phyloP scores from a whole-genome alignment of 768 basidiomycete species.

The Mycena floridula region DNA sequence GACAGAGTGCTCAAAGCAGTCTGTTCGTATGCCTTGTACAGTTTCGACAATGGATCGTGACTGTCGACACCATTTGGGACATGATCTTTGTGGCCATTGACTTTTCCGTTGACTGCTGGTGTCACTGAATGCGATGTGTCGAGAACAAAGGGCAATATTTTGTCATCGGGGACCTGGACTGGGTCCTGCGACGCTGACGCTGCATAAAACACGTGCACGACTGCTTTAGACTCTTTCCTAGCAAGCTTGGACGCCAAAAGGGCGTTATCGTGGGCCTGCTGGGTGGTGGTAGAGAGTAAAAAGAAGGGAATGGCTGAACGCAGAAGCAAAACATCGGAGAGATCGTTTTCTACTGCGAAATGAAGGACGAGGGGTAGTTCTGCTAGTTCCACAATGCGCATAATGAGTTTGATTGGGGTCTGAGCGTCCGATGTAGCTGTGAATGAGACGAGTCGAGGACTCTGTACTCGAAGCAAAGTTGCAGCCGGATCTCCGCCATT shows the following conservation, averaged over 20 bases:
- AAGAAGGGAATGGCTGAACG: constrained; percentile 78
- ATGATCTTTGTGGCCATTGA: constrained; percentile 23
- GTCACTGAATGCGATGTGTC: constrained; percentile 10
- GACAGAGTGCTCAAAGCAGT: constrained; percentile 61
- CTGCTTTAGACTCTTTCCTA: constrained; percentile 58
- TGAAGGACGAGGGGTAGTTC: constrained; percentile 64
- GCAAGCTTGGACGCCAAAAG: constrained; percentile 82
- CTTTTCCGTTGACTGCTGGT: neutral
- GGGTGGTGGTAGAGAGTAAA: constrained; percentile 67
- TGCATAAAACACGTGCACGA: constrained; percentile 80
- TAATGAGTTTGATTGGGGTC: constrained; percentile 52
- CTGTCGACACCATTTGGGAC: constrained; percentile 14
- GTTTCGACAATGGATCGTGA: constrained; percentile 9
- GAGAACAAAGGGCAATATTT: constrained; percentile 55
- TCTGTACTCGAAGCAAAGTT: constrained; percentile 43
- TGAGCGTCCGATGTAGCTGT: constrained; percentile 48
- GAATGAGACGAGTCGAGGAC: constrained; percentile 49
- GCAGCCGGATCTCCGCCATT: constrained; percentile 61
- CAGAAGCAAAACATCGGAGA: constrained; percentile 71
- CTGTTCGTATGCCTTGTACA: constrained; percentile 60
- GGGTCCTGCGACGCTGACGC: constrained; percentile 30
- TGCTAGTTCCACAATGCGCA: constrained; percentile 65
- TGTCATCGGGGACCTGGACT: constrained; percentile 51
- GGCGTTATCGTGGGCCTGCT: constrained; percentile 88
- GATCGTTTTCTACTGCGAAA: constrained; percentile 56